phyloP scores from a whole-genome alignment of 495 filamentous ascomycete species.

The Hypoxylon fuscum region DNA sequence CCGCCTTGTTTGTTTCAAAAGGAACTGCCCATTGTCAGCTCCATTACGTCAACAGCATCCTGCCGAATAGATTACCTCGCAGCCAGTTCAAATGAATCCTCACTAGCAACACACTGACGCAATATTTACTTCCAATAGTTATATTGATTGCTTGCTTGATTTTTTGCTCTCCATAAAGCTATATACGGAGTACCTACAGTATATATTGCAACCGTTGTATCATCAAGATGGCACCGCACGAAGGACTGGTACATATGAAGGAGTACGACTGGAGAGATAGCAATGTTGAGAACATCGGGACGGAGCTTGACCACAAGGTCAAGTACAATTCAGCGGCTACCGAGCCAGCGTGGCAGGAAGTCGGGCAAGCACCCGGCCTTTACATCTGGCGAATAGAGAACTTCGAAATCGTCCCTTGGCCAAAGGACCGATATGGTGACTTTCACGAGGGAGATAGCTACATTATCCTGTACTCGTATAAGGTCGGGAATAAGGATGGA shows the following conservation, averaged over 20 bases:
- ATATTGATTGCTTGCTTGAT: neutral
- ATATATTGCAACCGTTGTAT: neutral
- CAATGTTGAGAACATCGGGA: slow-evolving; percentile 69
- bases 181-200: neutral
- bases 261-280: slow-evolving; percentile 70
- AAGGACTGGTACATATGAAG: slow-evolving; percentile 65
- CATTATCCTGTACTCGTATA: slow-evolving; percentile 66
- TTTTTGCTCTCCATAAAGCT: neutral
- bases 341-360: slow-evolving; percentile 69
- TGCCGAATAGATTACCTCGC: neutral
- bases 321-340: slow-evolving; percentile 68
- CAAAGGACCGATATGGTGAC: slow-evolving; percentile 58
- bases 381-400: slow-evolving; percentile 69
- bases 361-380: slow-evolving; percentile 60
- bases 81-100: slow-evolving; percentile 1
- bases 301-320: slow-evolving; percentile 67
- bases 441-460: slow-evolving; percentile 73
- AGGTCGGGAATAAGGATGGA: slow-evolving; percentile 52
- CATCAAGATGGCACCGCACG: slow-evolving; percentile 60
- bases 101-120: neutral
- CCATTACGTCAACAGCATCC: slow-evolving; percentile 23
- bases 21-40: slow-evolving; percentile 8
- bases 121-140: neutral
- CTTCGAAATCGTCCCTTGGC: slow-evolving; percentile 68
- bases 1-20: slow-evolving; percentile 21